These are phyloP conservation scores for Trametes villosa DNA, from an alignment of 768 basidiomycete genomes.

Conservation along the genomic window DNA sequence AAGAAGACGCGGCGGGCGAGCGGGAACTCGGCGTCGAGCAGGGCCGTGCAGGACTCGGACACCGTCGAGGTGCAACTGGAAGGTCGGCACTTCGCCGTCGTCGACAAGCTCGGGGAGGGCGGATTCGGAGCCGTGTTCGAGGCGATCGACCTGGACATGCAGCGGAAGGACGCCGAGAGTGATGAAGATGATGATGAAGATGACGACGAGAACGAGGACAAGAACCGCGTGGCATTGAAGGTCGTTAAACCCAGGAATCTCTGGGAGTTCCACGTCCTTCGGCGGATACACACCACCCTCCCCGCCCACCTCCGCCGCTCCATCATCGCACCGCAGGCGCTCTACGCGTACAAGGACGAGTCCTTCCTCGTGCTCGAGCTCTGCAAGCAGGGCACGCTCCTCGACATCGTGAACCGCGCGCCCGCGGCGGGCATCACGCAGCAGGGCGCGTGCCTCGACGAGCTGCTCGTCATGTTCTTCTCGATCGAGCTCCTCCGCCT, in stretches of 20 bases:
- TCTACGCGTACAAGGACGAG: constrained; percentile 89
- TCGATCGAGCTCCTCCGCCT: constrained; percentile 84
- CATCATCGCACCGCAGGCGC: constrained; percentile 73
- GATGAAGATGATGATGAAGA: constrained; percentile 52
- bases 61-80: constrained; percentile 62
- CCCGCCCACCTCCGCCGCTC: constrained; percentile 61
- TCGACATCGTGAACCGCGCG: constrained; percentile 91
- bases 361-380: constrained; percentile 87
- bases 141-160: constrained; percentile 54
- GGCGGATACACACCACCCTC: constrained; percentile 74
- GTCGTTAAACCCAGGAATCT: constrained; percentile 85
- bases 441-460: constrained; percentile 83
- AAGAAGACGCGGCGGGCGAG: constrained; percentile 39
- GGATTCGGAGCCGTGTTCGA: constrained; percentile 97
- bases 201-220: constrained; percentile 58
- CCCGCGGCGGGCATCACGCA: constrained; percentile 74
- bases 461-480: constrained; percentile 95
- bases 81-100: constrained; percentile 67
- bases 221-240: constrained; percentile 81
- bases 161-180: constrained; percentile 51
- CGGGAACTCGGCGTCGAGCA: constrained; percentile 36
- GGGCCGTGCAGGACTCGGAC: constrained; percentile 40
- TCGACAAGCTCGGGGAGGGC: constrained; percentile 93
- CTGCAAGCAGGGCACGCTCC: constrained; percentile 88
- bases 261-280: constrained; percentile 92